Evolutionary conservation across 2,329 filamentous ascomycete genomes (phyloP), one percentile per base, ranked within the genome.

Genomic region (Blastomyces gilchristii): DNA sequence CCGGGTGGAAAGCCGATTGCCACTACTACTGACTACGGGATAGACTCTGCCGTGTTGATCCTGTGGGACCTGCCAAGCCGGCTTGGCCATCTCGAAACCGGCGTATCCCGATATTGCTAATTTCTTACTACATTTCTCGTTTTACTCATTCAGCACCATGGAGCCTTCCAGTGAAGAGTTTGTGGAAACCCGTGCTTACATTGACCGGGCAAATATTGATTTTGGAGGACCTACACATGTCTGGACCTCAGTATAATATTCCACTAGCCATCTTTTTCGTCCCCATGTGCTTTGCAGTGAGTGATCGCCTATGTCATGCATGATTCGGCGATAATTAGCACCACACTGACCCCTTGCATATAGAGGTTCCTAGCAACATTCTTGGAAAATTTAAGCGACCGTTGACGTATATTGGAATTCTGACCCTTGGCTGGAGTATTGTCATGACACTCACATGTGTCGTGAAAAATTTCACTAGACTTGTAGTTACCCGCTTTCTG

Each of bases 191-290:
- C 28, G 49, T 14, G 61, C 63, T 41, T 65, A 65, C 34, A 65
- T 65, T 47, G 63, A 65, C 37, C 47, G 61, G 4, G 57, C 63
- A 8, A 65, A 65, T 65, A 61, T 62, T 52, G 63, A 58, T 86
- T 2, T 73, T 81, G 62, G 71, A 79, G 12, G 85, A 88, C 63
- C 77, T 94, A 7, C 67, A 82, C 41, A 83, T 93, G 79, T 81
- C 81, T 0, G 80, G 82, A 2, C 75, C 79, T 6, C 80, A 88
- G 70, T 96, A 91, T 77, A 92, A 92, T 73, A 80, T 83, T 28
- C 83, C 86, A 0, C 80, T 96, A 8, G 90, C 88, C 43, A 87
- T 95, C 68, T 96, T 96, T 78, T 96, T 95, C 77, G 81, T 95
- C 59, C 91, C 88, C 0, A 96, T 72, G 82, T 89, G 1, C 75